Base-by-base conservation (phyloP, 2,329 filamentous ascomycete genomes). In the Hymenoscyphus salicellus region DNA sequence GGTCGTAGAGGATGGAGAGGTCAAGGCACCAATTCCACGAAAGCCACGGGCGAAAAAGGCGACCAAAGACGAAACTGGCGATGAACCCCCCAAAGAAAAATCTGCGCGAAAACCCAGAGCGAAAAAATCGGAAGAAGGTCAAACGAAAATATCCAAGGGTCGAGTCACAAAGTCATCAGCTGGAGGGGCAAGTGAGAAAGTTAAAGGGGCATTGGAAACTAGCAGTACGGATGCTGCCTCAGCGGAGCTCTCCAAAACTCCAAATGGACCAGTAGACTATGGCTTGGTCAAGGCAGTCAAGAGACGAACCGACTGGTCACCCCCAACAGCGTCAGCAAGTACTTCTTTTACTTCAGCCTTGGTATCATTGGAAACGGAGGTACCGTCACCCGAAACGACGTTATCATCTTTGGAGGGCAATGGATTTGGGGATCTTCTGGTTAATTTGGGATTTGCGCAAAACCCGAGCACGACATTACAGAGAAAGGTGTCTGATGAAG, bases 291-390 rank as follows among this genome's bases (percentile, higher is more conserved):
- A 71, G 56, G 89, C 89, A 7, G 74, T 83, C 30, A 79, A 78
- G 56, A 81, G 89, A 65, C 82, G 86, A 65, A 72, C 78, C 16
- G 82, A 88, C 64, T 93, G 90, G 90, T 93, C 90, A 0, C 90
- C 89, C 1, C 83, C 86, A 3, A 81, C 79, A 57, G 73, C 79
- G 38, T 26, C 46, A 26, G 23, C 46, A 52, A 26, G 10, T 26
- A 52, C 5, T 14, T 23, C 46, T 14, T 23, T 52, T 52, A 80
- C 79, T 52, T 70, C 69, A 0, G 38, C 11, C 17, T 28, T 41
- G 1, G 20, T 55, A 1, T 49, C 63, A 58, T 20, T 8, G 26
- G 56, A 43, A 46, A 16, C 38, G 28, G 17, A 43, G 49, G 6
- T 20, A 52, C n/a, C 43, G 5, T 68, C 23, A 59, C 26, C 41